Evolutionary conservation across 2,329 filamentous ascomycete genomes (phyloP).

Genomic region (Coleophoma eucalyptorum): DNA sequence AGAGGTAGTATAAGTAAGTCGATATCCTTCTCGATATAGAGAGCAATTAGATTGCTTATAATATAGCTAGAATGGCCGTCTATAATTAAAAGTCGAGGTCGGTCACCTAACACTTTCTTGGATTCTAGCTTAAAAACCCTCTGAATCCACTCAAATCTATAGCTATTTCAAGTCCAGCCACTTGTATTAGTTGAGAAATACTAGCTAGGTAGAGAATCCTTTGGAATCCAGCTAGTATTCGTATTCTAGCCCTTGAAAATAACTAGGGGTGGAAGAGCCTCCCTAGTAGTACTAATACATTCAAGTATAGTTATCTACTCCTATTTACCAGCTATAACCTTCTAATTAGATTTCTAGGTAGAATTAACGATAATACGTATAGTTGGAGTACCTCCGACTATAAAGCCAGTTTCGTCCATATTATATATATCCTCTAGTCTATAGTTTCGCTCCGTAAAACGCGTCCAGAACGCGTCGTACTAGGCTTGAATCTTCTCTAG

Average conservation of each 20-base stretch:
- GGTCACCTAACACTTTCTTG: not conserved
- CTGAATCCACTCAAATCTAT: not conserved
- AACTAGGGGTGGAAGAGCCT: too few species aligned
- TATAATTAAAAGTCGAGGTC: not conserved
- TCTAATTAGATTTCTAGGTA: not conserved
- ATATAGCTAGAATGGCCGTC: constrained; percentile 1
- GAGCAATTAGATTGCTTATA: not conserved
- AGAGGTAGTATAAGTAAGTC: too few species aligned
- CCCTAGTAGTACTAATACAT: too few species aligned
- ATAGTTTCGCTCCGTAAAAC: too few species aligned
- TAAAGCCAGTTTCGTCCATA: too few species aligned
- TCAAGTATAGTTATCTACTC: not conserved
- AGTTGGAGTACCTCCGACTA: too few species aligned
- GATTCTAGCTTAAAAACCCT: not conserved
- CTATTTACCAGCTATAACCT: not conserved
- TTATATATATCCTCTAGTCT: too few species aligned
- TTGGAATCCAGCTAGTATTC: too few species aligned
- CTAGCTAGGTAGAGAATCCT: not conserved
- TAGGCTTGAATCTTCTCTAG: too few species aligned
- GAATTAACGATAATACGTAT: too few species aligned
- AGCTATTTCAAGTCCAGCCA: not conserved
- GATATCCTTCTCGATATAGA: not conserved
- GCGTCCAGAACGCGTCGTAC: too few species aligned
- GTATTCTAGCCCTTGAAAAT: too few species aligned
- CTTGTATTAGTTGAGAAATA: not conserved